Evolutionary conservation across 306 rosid species (phyloP), one percentile per base, ranked within the genome.

Genomic region (Cucumis melo): DNA sequence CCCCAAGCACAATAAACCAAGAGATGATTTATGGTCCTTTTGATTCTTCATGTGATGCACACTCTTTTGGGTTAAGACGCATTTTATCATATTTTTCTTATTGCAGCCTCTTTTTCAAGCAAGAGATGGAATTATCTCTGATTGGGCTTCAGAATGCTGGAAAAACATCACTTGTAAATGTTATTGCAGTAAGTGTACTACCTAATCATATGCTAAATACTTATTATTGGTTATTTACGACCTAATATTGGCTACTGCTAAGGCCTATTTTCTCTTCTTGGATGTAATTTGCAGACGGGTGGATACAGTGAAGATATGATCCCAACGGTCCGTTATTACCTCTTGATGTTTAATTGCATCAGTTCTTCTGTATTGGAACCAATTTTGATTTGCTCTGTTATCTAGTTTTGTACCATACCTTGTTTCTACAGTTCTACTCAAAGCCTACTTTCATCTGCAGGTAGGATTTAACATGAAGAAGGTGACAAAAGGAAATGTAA

Each of bases 131-230:
- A 84, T 79, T 86, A 9, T 88, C 96, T 60, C 62, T 91, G 75
- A 86, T 91, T 77, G 91, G 90, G 44, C 93, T 91, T 82, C 91
- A 88, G 82, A 86, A 90, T 88, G 91, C 92, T 8, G 89, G 96
- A 73, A 91, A 88, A 86, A 88, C 91, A 44, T 91, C 93, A 1
- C 88, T 88, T 79, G 88, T 91, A 55, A 91, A 87, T 82, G 96
- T 84, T 80, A 83, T 91, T 80, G 91, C 89, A 41, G 93, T 91
- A 85, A 81, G 93, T 88, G 77, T 20, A 70, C 0, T 42, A 12
- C 38, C 12, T 3, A 21, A 21, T 13, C 67, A 12, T 77, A 27
- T 17, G 7, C 38, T 63, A n/a, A 59, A 17, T 53, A 50, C 8
- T 48, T 70, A n/a, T 13, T 67, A 61, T 17, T 59, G 76, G 75